phyloP scores from a whole-genome alignment of 108 stramenopile genomes.

The Schizochytrium sp. region DNA sequence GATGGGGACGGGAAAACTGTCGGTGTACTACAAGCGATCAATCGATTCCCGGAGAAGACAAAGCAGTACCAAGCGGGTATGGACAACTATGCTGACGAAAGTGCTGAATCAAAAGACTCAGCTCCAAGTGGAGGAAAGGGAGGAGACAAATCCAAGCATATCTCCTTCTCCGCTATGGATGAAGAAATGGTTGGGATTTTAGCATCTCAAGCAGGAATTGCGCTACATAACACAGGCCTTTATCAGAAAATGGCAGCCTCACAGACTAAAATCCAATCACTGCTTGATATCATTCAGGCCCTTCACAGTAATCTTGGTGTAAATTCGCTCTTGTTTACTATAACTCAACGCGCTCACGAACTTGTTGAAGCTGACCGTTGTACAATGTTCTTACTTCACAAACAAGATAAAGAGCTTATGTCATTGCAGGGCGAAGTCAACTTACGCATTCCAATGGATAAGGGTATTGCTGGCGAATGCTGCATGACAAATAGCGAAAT shows the following conservation, averaged over 20 bases:
- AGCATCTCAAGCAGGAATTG: slow-evolving; percentile 72
- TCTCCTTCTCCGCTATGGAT: slow-evolving; percentile 65
- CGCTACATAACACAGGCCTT: slow-evolving; percentile 72
- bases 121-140: not conserved
- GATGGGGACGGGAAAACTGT: slow-evolving; percentile 67
- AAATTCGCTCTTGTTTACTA: slow-evolving; percentile 76
- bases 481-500: slow-evolving; percentile 68
- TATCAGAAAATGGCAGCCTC: slow-evolving; percentile 62
- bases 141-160: not conserved
- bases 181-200: slow-evolving; percentile 64
- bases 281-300: slow-evolving; percentile 74
- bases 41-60: slow-evolving; percentile 4
- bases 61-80: slow-evolving; percentile 33
- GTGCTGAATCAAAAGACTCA: not conserved
- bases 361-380: slow-evolving; percentile 79
- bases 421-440: slow-evolving; percentile 80
- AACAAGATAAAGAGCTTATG: slow-evolving; percentile 70
- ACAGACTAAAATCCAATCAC: slow-evolving; percentile 64
- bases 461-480: slow-evolving; percentile 73
- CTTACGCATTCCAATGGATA: slow-evolving; percentile 73
- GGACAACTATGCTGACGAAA: slow-evolving; percentile 12
- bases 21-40: slow-evolving; percentile 73
- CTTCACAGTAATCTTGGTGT: slow-evolving; percentile 74
- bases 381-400: slow-evolving; percentile 77
- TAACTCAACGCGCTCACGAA: slow-evolving; percentile 67